Percentiles rank a stretch among this genome's conserved stretches.
Conservation (phyloP, 331 rosid genomes). For the Malus hybrid region DNA sequence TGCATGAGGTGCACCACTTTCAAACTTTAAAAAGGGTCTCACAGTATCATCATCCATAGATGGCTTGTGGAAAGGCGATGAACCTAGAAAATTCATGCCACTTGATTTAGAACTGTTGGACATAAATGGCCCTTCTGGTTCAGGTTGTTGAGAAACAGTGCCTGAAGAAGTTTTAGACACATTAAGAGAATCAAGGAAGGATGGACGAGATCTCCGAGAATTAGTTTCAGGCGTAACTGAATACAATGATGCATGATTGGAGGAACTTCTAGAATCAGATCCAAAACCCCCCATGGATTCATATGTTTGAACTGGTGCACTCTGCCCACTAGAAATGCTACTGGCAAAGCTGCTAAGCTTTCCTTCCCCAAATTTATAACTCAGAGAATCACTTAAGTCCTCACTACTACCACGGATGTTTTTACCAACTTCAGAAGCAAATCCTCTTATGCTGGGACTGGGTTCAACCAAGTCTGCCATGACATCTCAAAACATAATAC, state of each 20-base stretch:
- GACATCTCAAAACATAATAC: slow-evolving; percentile 12
- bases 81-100: slow-evolving; percentile 29
- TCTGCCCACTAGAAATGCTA: slow-evolving; percentile 28
- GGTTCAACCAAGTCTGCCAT: slow-evolving; percentile 25
- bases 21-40: slow-evolving; percentile 27
- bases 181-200: slow-evolving; percentile 82
- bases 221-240: slow-evolving; percentile 41
- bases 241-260: slow-evolving; percentile 34
- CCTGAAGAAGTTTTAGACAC: slow-evolving; percentile 47
- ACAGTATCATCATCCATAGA: slow-evolving; percentile 32
- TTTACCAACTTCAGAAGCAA: slow-evolving; percentile 35
- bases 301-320: slow-evolving; percentile 31
- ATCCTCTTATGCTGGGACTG: slow-evolving; percentile 8
- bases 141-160: slow-evolving; percentile 34
- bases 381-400: slow-evolving; percentile 29
- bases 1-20: slow-evolving; percentile 28
- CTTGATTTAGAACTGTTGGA: slow-evolving; percentile 36
- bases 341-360: slow-evolving; percentile 23
- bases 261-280: slow-evolving; percentile 34
- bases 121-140: slow-evolving; percentile 28
- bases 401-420: slow-evolving; percentile 16
- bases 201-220: slow-evolving; percentile 72
- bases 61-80: slow-evolving; percentile 36
- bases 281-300: slow-evolving; percentile 28
- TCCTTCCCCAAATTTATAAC: slow-evolving; percentile 36